Evolutionary conservation across 148 eudicot species (phyloP), one percentile per base, ranked within the genome.

Genomic region (Amaranthus cruentus): DNA sequence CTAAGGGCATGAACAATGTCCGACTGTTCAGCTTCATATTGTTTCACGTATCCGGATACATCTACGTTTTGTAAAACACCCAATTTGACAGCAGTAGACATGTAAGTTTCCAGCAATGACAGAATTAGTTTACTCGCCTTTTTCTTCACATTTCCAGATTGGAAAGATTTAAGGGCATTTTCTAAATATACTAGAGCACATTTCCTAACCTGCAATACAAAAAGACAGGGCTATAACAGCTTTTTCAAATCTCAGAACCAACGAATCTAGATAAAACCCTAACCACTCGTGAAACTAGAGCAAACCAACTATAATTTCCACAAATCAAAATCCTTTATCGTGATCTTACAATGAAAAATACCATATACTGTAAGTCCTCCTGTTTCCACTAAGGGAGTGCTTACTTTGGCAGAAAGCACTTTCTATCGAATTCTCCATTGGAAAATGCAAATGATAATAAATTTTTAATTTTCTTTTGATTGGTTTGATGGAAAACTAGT

Each of bases 131-230:
- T 83, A 78, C 97, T 83, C 2, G 97, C 90, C 76, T 82, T 83
- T 60, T 89, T 86, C 72, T 18, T 76, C 42, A 85, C 84, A 63
- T 58, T 10, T 49, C 75, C 58, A 63, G 86, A 85, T 68, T 84
- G 66, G 21, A 89, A 78, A 55, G 79, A 82, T 79, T 91, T 87
- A 49, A 88, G 77, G 55, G 85, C 81, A 72, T 75, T 84, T 85
- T 88, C 81, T 50, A 89, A 67, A 75, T 91, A 89, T 66, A 78
- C 84, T 74, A 83, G 84, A 74, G 97, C 96, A 78, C 93, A 89
- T 84, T 84, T 94, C 73, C 97, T 84, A 50, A 94, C 98, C 98
- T 94, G 81, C 52, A 79, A 73, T 15, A 50, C 49, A 54, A 63
- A 4, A 71, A 70, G 60, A 64, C 60, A n/a, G 44, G 47, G 47